Conservation (phyloP, 148 eudicot genomes). For the Rhododendron molle region DNA sequence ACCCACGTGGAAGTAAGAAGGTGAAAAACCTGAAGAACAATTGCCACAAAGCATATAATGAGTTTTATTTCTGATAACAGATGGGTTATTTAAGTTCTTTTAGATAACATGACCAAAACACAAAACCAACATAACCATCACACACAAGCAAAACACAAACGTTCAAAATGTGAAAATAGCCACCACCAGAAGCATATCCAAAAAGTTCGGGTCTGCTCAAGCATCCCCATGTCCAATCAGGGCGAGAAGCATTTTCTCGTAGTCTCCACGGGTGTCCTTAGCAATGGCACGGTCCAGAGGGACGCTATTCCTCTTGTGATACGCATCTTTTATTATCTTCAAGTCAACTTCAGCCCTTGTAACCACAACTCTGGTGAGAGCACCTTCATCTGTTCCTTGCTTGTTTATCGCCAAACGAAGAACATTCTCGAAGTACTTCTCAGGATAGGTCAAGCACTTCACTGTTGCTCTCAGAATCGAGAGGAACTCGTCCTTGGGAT, state of each 20-base stretch:
- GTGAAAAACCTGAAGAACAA: not conserved
- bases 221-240: slow-evolving; percentile 9
- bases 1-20: not conserved
- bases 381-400: slow-evolving; percentile 50
- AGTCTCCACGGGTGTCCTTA: slow-evolving; percentile 21
- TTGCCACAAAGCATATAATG: not conserved
- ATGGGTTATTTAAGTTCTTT: not conserved
- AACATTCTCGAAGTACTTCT: slow-evolving; percentile 46
- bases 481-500: slow-evolving; percentile 35
- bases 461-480: slow-evolving; percentile 35
- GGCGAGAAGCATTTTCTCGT: slow-evolving; percentile 20
- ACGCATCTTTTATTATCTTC: slow-evolving; percentile 22
- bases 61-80: not conserved
- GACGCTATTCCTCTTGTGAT: slow-evolving; percentile 14
- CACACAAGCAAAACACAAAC: not conserved
- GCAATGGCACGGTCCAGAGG: slow-evolving; percentile 19
- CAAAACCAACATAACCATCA: not conserved
- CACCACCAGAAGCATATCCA: not conserved
- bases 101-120: not conserved
- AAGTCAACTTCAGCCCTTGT: slow-evolving; percentile 54
- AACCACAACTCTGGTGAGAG: slow-evolving; percentile 39
- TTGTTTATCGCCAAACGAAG: slow-evolving; percentile 24
- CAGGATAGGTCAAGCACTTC: slow-evolving; percentile 39
- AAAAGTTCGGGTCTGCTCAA: not conserved
- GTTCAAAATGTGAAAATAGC: not conserved